Percentiles rank a stretch among this genome's conserved stretches.
phyloP scores from a whole-genome alignment of 768 basidiomycete genomes.

The Pleurotus citrinopileatus region DNA sequence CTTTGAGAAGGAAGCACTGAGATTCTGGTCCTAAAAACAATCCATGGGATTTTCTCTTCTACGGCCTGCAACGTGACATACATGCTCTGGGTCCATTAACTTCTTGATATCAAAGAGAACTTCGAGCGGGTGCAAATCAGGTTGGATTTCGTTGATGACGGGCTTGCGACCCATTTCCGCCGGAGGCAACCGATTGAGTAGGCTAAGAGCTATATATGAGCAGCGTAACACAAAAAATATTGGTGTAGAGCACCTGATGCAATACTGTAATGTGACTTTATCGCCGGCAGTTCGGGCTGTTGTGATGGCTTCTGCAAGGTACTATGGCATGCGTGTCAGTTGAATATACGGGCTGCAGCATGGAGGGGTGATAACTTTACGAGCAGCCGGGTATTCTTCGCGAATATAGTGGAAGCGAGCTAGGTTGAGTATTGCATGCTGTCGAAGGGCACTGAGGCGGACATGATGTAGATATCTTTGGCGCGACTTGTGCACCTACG shows the following conservation, averaged over 20 bases:
- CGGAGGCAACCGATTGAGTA: constrained; percentile 69
- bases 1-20: constrained; percentile 66
- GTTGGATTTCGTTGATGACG: constrained; percentile 69
- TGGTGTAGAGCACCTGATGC: constrained; percentile 56
- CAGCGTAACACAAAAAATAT: neutral
- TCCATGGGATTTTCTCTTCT: neutral
- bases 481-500: constrained; percentile 43
- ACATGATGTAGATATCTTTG: neutral
- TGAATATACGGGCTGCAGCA: neutral
- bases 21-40: constrained; percentile 58
- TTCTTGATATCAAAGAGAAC: constrained; percentile 76
- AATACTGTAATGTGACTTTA: constrained; percentile 71
- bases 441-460: constrained; percentile 62
- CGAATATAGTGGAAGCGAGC: constrained; percentile 76
- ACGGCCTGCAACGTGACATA: constrained; percentile 24
- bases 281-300: constrained; percentile 75
- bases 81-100: constrained; percentile 64
- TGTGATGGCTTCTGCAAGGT: constrained; percentile 73
- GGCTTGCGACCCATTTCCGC: constrained; percentile 43
- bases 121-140: constrained; percentile 73
- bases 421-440: constrained; percentile 75
- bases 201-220: constrained; percentile 33
- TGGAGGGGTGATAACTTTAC: constrained; percentile 45
- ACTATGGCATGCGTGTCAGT: constrained; percentile 34
- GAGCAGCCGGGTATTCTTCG: constrained; percentile 64